Evolutionary conservation across 306 rosid species (phyloP), one percentile per base, ranked within the genome.

Genomic region (Begonia loranthoides): DNA sequence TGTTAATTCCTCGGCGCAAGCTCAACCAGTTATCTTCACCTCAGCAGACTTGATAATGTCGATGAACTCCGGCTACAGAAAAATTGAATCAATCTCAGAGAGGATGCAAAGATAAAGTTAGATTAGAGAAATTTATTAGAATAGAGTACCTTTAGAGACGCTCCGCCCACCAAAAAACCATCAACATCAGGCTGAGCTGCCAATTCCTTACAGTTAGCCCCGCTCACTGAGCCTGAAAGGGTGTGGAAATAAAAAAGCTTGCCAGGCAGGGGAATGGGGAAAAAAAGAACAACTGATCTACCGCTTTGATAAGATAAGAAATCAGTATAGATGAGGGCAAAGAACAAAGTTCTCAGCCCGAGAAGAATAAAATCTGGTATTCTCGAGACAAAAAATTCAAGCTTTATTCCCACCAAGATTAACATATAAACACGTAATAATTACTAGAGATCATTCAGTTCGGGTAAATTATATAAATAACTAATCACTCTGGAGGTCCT

Each of bases 161-260:
- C 94, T 72, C 94, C 94, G 2, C 96, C 96, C 45, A 84, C 94
- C 73, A 88, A 77, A 79, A 88, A 88, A 43, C 88, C 96, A 63
- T 88, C 96, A 56, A 88, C 61, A 56, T 88, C 96, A 12, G 79
- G 79, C 69, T 84, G 85, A 21, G 62, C 59, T 43, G 94, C 94
- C 78, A 88, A 56, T 58, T 87, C 96, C 50, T 71, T 76, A 79
- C 80, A 52, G 71, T 88, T 88, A 58, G 74, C 88, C 55, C 94
- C 96, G 55, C 77, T 88, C 55, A 84, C 96, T 50, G 94, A 88
- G 57, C 96, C 96, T 87, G 58, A 46, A 67, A 43, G 50, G 10
- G 43, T 60, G 14, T 41, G 3, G 52, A 50, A 44, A 45, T 10
- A 9, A 38, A 45, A 15, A 39, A 13, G 47, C 0, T 45, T 34